Base-by-base conservation (phyloP, 2,329 filamentous ascomycete species). In the Colletotrichum gloeosporioides region DNA sequence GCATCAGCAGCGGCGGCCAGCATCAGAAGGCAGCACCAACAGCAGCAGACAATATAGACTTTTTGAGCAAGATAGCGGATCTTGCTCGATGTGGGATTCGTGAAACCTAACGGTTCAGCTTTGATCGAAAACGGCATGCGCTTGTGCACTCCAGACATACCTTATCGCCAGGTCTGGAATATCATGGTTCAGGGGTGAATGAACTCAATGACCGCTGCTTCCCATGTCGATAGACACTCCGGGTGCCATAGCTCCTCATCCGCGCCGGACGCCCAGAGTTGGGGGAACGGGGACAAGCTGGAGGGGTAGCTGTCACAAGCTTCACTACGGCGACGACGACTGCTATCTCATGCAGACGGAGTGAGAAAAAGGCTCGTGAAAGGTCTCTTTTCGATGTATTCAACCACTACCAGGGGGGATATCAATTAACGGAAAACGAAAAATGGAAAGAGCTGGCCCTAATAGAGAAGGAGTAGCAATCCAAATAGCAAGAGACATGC, bases 351-450 rank as follows among this genome's bases (percentile, higher is more conserved):
- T 53, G n/a, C 22, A 53, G 44, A 13, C n/a, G 3, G n/a, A 22
- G n/a, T 12, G n/a, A 53, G n/a, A 8, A 53, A 59, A 27, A 59
- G n/a, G 27, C 55, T 59, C 16, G 55, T 59, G 15, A 59, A 59
- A 16, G 44, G n/a, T 29, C 55, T 59, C 55, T 31, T 59, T 59
- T 59, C 27, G 27, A 18, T 59, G 55, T 59, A 59, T 59, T 32
- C 59, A 34, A 16, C 57, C 67, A 64, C 44, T 13, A 49, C n/a
- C 44, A 53, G 34, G 70, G 64, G 62, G 74, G 70, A 76, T 76
- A 76, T 76, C 70, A 69, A 64, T 69, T 69, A 27, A 27, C 15
- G 39, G 36, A 64, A 39, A 64, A 29, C 12, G 29, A 25, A 34
- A 31, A 53, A 44, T 44, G 27, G 44, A 53, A 22, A 53, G 22